phyloP scores from a whole-genome alignment of 208 protist species.

The Trypanosomatidae sp. region DNA sequence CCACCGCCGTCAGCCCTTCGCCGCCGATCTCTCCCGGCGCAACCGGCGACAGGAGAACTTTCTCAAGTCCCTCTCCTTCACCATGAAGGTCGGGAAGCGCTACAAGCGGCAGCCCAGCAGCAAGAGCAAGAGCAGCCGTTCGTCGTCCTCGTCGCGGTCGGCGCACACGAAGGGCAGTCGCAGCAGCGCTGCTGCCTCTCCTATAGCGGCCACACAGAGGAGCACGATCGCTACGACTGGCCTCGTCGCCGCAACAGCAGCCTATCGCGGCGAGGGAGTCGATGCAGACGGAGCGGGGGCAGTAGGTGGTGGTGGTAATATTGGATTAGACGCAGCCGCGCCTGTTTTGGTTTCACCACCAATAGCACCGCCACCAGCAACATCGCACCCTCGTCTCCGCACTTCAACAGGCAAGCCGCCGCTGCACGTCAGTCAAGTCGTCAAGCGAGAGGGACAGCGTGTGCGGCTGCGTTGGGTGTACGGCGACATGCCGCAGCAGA shows the following conservation, averaged over 20 bases:
- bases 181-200: background rate
- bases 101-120: constrained; percentile 20
- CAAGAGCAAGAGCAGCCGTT: constrained; percentile 17
- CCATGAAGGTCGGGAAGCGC: constrained; percentile 18
- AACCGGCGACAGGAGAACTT: constrained; percentile 26
- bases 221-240: background rate
- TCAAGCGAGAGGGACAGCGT: constrained; percentile 25
- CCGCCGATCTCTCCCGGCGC: constrained; percentile 22
- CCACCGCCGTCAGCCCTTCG: constrained; percentile 13
- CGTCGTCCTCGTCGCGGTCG: too few species aligned
- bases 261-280: too few species aligned
- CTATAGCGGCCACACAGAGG: background rate
- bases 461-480: constrained; percentile 32
- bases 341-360: too few species aligned
- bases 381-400: constrained; percentile 3
- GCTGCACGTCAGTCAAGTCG: constrained; percentile 23
- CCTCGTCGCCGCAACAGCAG: too few species aligned
- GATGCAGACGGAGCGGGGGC: too few species aligned
- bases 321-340: too few species aligned
- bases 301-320: too few species aligned
- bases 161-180: too few species aligned
- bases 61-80: constrained; percentile 18
- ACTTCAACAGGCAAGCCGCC: constrained; percentile 7
- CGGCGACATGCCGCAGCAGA: constrained; percentile 13
- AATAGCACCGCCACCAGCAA: constrained; percentile 4